Conservation (phyloP, 352 stramenopile genomes). For the Globisporangium iwayamae region DNA sequence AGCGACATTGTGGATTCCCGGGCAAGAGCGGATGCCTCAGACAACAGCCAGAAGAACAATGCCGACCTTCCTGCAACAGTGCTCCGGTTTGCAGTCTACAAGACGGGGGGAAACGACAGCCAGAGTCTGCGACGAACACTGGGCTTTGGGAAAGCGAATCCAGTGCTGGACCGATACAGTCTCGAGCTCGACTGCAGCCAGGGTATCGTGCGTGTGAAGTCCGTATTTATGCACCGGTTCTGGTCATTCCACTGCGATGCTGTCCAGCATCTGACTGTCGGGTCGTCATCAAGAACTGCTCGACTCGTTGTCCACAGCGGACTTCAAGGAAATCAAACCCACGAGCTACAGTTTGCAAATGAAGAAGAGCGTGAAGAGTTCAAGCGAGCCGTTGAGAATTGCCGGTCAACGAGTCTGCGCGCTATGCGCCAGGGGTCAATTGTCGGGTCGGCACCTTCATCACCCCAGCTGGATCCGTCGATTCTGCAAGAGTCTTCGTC, state of each 20-base stretch:
- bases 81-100: conserved; percentile 69
- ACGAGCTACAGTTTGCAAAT: conserved; percentile 77
- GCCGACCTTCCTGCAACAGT: conserved; percentile 56
- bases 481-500: conserved; percentile 22
- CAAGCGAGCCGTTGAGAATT: conserved; percentile 55
- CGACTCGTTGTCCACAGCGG: conserved; percentile 52
- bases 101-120: conserved; percentile 60
- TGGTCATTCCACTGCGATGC: conserved; percentile 78
- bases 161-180: conserved; percentile 72
- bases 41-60: conserved; percentile 28
- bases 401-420: conserved; percentile 36
- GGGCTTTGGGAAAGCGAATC: conserved; percentile 66
- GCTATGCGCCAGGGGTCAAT: conserved; percentile 33
- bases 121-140: conserved; percentile 54
- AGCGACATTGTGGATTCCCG: conserved; percentile 74
- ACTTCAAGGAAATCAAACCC: conserved; percentile 44
- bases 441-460: conserved; percentile 17
- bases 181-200: conserved; percentile 72
- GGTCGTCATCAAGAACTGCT: conserved; percentile 36
- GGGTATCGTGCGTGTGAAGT: conserved; percentile 71
- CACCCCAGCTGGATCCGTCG: conserved; percentile 20
- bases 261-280: conserved; percentile 44
- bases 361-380: conserved; percentile 67
- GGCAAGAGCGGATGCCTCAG: conserved; percentile 25
- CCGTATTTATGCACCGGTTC: conserved; percentile 79